Evolutionary conservation across 495 filamentous ascomycete genomes (phyloP).

Genomic region (Penicillium parvum): DNA sequence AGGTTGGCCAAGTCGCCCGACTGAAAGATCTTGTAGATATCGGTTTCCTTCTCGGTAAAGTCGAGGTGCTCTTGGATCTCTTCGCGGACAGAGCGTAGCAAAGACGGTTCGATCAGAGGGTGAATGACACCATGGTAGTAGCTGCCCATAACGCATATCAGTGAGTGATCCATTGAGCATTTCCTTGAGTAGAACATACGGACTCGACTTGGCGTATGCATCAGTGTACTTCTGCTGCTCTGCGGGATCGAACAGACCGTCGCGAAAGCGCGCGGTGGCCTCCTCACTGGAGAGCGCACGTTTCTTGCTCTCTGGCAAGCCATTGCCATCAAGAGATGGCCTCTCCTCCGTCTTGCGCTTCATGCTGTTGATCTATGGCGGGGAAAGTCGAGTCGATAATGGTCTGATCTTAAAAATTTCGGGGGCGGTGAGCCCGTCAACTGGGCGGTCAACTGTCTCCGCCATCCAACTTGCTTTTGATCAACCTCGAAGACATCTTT

Average conservation of each 20-base stretch:
- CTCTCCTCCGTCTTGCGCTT: constrained; percentile 51
- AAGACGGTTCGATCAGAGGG: constrained; percentile 66
- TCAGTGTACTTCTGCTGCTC: constrained; percentile 63
- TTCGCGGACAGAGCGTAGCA: constrained; percentile 80
- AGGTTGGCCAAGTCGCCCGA: constrained; percentile 97
- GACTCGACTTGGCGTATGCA: constrained; percentile 66
- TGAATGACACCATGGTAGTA: constrained; percentile 92
- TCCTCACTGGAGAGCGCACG: constrained; percentile 48
- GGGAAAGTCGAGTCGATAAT: background rate
- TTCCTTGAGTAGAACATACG: constrained; percentile 42
- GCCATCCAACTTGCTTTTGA: background rate
- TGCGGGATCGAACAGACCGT: constrained; percentile 67
- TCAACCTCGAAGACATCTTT: background rate
- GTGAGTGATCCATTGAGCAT: background rate
- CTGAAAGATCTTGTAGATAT: constrained; percentile 99
- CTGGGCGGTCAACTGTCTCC: constrained; percentile 10
- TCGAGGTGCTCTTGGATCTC: constrained; percentile 86
- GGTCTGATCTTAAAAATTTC: constrained; percentile 18
- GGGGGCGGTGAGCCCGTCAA: constrained; percentile 15
- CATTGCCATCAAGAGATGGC: constrained; percentile 36
- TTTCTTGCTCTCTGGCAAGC: constrained; percentile 44
- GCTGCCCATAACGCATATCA: constrained; percentile 25
- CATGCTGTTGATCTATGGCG: constrained; percentile 32
- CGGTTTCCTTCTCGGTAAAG: constrained; percentile 98
- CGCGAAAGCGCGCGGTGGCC: constrained; percentile 56